phyloP scores from a whole-genome alignment of 2,329 filamentous ascomycete species.

The Dothideomycetidae sp. region DNA sequence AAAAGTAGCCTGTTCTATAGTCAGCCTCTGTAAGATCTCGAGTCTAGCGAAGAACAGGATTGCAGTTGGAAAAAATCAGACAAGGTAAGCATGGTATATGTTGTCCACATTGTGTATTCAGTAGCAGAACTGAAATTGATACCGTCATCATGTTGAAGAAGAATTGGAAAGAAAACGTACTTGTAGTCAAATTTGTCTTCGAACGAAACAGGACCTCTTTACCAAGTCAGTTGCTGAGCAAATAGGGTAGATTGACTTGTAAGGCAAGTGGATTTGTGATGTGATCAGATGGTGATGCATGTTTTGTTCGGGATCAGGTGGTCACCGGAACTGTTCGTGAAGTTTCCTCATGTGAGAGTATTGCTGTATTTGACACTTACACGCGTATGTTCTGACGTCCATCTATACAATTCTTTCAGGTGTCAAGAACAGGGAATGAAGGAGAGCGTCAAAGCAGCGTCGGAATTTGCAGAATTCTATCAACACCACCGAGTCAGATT shows the following conservation, averaged over 20 bases:
- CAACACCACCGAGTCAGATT: neutral
- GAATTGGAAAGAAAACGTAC: conserved; percentile 2
- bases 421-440: too few species aligned
- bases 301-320: conserved; percentile 26
- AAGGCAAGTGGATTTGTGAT: conserved; percentile 5
- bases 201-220: neutral
- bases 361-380: too few species aligned
- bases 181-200: conserved; percentile 11
- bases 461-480: neutral
- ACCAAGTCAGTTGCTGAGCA: neutral
- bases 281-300: conserved; percentile 29
- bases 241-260: conserved; percentile 5
- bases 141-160: conserved; percentile 26
- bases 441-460: neutral
- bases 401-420: too few species aligned
- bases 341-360: conserved; percentile 16
- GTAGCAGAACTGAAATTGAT: conserved; percentile 28
- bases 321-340: conserved; percentile 25
- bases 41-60: conserved; percentile 4
- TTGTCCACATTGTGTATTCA: conserved; percentile 24
- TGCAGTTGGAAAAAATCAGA: conserved; percentile 18
- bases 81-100: conserved; percentile 25
- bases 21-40: too few species aligned
- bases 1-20: neutral
- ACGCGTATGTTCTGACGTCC: too few species aligned